These are phyloP conservation scores for Rhododendron ovatum DNA, from an alignment of 148 eudicot species.

Conservation along the genomic window DNA sequence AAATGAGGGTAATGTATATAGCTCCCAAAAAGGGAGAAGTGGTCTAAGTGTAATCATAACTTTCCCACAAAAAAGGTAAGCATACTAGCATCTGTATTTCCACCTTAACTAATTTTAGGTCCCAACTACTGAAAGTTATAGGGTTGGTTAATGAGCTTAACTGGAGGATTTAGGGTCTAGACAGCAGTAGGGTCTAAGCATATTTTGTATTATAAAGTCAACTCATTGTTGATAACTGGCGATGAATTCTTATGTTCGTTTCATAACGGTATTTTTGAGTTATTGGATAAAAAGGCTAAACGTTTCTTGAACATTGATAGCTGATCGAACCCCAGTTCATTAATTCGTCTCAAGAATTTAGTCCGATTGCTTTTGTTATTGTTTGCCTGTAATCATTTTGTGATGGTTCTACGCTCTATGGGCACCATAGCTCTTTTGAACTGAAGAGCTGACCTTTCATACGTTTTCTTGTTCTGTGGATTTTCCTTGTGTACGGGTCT, in stretches of 20 bases:
- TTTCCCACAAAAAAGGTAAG: not conserved
- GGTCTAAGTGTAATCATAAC: not conserved
- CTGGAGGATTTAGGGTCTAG: not conserved
- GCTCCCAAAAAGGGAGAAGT: not conserved
- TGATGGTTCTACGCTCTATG: not conserved
- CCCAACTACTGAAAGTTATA: not conserved
- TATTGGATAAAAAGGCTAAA: not conserved
- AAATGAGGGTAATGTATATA: not conserved
- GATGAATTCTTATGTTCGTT: not conserved
- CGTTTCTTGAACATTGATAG: not conserved
- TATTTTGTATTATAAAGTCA: not conserved
- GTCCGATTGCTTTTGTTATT: not conserved
- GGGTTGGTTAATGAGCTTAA: not conserved
- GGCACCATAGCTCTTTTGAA: not conserved
- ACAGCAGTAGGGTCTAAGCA: not conserved
- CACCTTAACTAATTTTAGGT: not conserved
- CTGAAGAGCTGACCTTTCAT: not conserved
- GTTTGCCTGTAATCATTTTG: not conserved
- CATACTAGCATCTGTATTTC: not conserved
- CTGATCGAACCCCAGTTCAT: not conserved
- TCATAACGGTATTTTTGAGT: not conserved
- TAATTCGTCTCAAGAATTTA: not conserved
- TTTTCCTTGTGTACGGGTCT: not conserved
- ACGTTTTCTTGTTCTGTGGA: not conserved
- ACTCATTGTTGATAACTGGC: not conserved